Evolutionary conservation across 1,284 basidiomycete species (phyloP).

Genomic region (Clitocybe nebularis): DNA sequence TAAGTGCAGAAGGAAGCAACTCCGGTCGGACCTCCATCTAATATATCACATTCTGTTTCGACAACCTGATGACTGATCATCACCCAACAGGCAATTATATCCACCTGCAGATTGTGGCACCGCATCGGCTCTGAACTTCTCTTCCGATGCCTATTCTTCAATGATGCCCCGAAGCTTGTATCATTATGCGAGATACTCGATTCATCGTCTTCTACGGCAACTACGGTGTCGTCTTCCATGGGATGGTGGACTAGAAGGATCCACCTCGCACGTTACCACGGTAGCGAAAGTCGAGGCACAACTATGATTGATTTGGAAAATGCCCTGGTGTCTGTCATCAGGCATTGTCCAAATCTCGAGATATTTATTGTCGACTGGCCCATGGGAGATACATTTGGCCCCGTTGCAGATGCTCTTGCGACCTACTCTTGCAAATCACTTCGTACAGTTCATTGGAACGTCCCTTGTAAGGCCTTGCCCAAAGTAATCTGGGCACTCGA

Average conservation of each 20-base stretch:
- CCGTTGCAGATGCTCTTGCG: conserved; percentile 58
- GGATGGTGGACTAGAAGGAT: conserved; percentile 67
- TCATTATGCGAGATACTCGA: conserved; percentile 45
- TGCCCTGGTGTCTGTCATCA: conserved; percentile 47
- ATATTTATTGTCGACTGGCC: conserved; percentile 66
- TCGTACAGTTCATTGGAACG: conserved; percentile 55
- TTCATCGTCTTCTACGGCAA: conserved; percentile 34
- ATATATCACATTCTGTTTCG: too few relatives aligned
- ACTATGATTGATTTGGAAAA: conserved; percentile 41
- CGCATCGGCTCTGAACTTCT: conserved; percentile 56
- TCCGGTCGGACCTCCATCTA: too few relatives aligned
- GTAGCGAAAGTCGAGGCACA: conserved; percentile 25
- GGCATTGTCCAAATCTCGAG: conserved; percentile 63
- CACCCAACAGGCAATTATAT: conserved; percentile 53
- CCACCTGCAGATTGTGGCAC: conserved; percentile 54
- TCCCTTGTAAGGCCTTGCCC: conserved; percentile 48
- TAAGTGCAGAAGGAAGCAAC: too few relatives aligned
- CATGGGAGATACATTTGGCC: conserved; percentile 49
- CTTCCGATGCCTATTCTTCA: conserved; percentile 62
- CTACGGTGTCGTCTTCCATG: conserved; percentile 34
- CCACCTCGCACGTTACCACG: conserved; percentile 53
- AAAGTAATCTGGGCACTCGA: conserved; percentile 68
- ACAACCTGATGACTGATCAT: conserved; percentile 1
- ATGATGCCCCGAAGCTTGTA: conserved; percentile 47
- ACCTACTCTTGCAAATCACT: conserved; percentile 44